Conservation (phyloP, 805 yeast species). For the Dipodascus albidus region DNA sequence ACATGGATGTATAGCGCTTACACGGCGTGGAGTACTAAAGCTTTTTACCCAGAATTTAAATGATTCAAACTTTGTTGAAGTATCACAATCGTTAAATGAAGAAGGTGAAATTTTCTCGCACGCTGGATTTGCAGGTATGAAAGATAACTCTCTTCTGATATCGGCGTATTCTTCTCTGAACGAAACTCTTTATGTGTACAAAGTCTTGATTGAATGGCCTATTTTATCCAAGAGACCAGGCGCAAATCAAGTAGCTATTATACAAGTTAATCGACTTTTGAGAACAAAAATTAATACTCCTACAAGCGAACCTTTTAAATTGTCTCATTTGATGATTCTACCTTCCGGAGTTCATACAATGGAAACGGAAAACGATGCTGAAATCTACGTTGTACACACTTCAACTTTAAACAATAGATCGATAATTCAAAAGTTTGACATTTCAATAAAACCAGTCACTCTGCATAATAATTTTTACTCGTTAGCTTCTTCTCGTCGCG, state of each 20-base stretch:
- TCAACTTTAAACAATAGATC: conserved; percentile 2
- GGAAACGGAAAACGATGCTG: conserved; percentile 6
- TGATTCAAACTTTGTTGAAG: conserved; percentile 13
- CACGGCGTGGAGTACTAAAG: conserved; percentile 43
- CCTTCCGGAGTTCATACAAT: background rate
- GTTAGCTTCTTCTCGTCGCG: conserved; percentile 7
- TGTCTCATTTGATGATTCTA: conserved; percentile 6
- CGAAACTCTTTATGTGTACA: conserved; percentile 17
- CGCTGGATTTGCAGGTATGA: conserved; percentile 18
- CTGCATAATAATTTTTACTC: conserved; percentile 14
- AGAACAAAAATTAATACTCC: conserved; percentile 5
- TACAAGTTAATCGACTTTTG: background rate
- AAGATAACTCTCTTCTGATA: conserved; percentile 20
- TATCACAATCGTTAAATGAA: conserved; percentile 32
- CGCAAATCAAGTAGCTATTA: conserved; percentile 3
- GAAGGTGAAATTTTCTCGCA: conserved; percentile 12
- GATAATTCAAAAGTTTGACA: conserved; percentile 8
- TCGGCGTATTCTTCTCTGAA: conserved; percentile 17
- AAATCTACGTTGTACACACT: conserved; percentile 11
- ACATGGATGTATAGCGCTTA: conserved; percentile 57
- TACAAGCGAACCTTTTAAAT: conserved; percentile 4
- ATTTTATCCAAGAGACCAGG: background rate
- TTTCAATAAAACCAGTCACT: conserved; percentile 7
- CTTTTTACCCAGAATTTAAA: conserved; percentile 13
- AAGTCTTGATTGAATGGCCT: conserved; percentile 22